Evolutionary conservation across 176 grass and related monocot species (phyloP).

Genomic region (Carex cristatella): DNA sequence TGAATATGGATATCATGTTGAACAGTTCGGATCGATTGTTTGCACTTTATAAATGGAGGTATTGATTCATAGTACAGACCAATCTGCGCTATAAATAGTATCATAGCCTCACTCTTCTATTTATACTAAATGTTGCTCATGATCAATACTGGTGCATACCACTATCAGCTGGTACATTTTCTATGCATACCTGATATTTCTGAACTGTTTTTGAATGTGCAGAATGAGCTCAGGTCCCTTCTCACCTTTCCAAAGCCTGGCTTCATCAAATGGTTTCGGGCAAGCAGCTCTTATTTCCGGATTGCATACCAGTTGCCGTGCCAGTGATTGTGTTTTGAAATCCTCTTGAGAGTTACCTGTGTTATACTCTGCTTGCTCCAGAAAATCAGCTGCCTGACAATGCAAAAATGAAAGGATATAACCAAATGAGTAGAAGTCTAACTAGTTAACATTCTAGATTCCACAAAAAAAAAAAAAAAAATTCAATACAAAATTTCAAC

Average conservation of each 20-base stretch:
- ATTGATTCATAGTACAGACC: no score
- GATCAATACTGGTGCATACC: neutral
- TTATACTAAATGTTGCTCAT: no score
- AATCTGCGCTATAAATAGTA: no score
- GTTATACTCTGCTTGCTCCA: constrained; percentile 93
- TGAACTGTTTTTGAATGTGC: constrained; percentile 86
- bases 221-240: constrained; percentile 80
- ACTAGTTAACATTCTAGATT: neutral
- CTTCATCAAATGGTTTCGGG: constrained; percentile 75
- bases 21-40: no score
- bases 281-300: constrained; percentile 68
- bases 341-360: constrained; percentile 78
- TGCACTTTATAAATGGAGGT: no score
- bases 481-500: neutral
- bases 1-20: no score
- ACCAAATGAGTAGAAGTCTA: neutral
- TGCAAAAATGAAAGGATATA: neutral
- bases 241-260: constrained; percentile 86
- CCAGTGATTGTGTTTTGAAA: constrained; percentile 73
- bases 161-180: neutral
- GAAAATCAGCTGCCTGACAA: constrained; percentile 73
- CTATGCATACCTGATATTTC: constrained; percentile 70
- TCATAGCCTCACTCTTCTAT: no score
- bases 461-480: neutral
- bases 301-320: constrained; percentile 68